Evolutionary conservation across 2,329 filamentous ascomycete species (phyloP).

Genomic region (Pseudogymnoascus sp.): DNA sequence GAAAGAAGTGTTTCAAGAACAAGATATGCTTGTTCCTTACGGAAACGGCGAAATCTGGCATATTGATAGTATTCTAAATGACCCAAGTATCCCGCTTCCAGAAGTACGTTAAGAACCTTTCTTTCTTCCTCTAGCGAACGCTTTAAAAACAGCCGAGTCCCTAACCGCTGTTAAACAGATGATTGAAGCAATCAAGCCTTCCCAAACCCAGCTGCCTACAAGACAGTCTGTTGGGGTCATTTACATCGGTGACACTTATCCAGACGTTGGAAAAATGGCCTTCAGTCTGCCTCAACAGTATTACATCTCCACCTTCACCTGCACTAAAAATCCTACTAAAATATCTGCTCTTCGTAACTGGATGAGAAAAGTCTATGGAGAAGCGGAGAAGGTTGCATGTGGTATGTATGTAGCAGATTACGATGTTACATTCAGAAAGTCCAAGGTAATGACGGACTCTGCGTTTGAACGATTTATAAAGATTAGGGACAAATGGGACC

Average conservation of each 20-base stretch:
- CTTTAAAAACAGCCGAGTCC: too few species aligned
- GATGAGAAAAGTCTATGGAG: constrained; percentile 7
- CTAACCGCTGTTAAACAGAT: too few species aligned
- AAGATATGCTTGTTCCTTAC: constrained; percentile 8
- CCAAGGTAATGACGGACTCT: constrained; percentile 14
- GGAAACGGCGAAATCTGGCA: constrained; percentile 14
- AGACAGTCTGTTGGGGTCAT: constrained; percentile 7
- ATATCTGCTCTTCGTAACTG: too few species aligned
- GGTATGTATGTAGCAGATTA: constrained; percentile 18
- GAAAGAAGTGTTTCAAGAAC: constrained; percentile 10
- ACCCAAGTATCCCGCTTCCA: constrained; percentile 9
- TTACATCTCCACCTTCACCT: constrained; percentile 16
- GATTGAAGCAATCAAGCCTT: not conserved
- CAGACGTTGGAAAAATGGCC: constrained; percentile 14
- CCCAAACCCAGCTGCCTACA: not conserved
- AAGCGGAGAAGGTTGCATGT: constrained; percentile 7
- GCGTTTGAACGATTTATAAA: constrained; percentile 8
- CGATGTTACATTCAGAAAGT: constrained; percentile 8
- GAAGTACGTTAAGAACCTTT: not conserved
- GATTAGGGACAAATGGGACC: constrained; percentile 5
- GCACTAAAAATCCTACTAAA: constrained; percentile 13
- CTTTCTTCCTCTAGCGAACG: too few species aligned
- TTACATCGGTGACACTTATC: constrained; percentile 12
- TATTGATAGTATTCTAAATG: constrained; percentile 14
- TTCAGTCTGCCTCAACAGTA: constrained; percentile 18